Base-by-base conservation (phyloP, 257 asterid genomes). In the Leonotis leonurus region DNA sequence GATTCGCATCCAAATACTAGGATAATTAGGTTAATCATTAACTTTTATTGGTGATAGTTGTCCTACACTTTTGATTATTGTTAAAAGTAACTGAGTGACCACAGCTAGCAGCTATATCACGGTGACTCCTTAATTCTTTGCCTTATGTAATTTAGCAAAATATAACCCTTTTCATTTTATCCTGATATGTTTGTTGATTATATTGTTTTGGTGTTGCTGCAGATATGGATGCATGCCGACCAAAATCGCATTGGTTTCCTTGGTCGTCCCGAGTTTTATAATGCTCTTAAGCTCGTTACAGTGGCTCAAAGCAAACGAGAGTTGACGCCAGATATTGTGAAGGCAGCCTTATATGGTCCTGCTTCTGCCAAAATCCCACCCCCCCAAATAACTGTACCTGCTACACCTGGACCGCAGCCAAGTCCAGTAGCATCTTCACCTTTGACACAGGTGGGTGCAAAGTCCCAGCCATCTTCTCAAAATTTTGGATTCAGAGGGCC, bases 291-390 rank as follows among this genome's bases (percentile, higher is more conserved):
- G 81, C 95, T 92, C 57, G 95, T 92, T 50, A 92, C 98, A 2
- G 97, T 92, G 73, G 98, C 98, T 58, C 98, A 92, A 75, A 92
- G 89, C 75, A 92, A 92, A 75, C 83, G 93, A 44, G 98, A 88
- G 36, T 82, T 92, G 76, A 86, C 95, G 20, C 86, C 95, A 7
- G 98, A 92, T 54, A 92, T 92, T 26, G 95, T 92, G 67, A 89
- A 92, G 80, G 95, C 95, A 27, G 98, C 98, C 27, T 64, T 92
- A 60, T 82, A 73, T 62, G 87, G 95, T 60, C 86, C 95, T 20
- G 98, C 98, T 72, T 83, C 98, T 35, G 79, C 87, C 50, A 88
- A 84, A 76, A 88, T 92, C 75, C 99, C 99, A 37, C 78, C 99
- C 30, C 97, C 97, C 2, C 87, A 83, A 67, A 89, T 89, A 53